Evolutionary conservation across 352 stramenopile species (phyloP), one percentile per base, ranked within the genome.

Genomic region (Globisporangium lucens): DNA sequence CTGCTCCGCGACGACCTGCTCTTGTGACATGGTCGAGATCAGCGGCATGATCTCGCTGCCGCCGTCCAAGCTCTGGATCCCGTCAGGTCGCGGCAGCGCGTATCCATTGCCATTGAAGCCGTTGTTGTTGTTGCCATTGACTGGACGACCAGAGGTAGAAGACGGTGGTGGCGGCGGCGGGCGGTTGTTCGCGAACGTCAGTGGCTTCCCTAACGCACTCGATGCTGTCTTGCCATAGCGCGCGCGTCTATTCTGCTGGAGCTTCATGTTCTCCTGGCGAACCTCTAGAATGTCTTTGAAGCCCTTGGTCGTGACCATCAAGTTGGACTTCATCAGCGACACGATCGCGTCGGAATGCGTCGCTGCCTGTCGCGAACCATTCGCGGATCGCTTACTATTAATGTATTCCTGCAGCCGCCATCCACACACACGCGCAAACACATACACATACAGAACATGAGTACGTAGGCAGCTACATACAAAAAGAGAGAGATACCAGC

Each of bases 281-380:
- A 93, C 82, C 67, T 94, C 82, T 9, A 95, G 68, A 66, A 95
- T 92, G 68, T 95, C 84, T 68, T 95, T 95, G 68, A 95, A 95
- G 8, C 84, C 84, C 63, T 75, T 80, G 2, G 85, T 93, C 8
- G 87, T 94, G 13, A 73, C 75, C 76, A 94, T 93, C 33, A 95
- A 67, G 55, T 91, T 85, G 13, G 83, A 91, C 68, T 95, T 95
- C 82, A 95, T 95, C 12, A 90, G 77, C 36, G 83, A 91, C 27
- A 95, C 84, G 60, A 95, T 89, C 63, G 83, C 80, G 57, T 94
- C 85, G 43, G 85, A 93, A 69, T 95, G 87, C 30, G 71, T 91
- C n/a, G 84, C 83, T 29, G 83, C 85, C 69, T 94, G 87, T 27
- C 73, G 69, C n/a, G 85, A 93, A 1, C 75, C 71, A 41, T 79